Evolutionary conservation across 2,329 filamentous ascomycete species (phyloP).

Genomic region (Pseudocercospora eumusae): DNA sequence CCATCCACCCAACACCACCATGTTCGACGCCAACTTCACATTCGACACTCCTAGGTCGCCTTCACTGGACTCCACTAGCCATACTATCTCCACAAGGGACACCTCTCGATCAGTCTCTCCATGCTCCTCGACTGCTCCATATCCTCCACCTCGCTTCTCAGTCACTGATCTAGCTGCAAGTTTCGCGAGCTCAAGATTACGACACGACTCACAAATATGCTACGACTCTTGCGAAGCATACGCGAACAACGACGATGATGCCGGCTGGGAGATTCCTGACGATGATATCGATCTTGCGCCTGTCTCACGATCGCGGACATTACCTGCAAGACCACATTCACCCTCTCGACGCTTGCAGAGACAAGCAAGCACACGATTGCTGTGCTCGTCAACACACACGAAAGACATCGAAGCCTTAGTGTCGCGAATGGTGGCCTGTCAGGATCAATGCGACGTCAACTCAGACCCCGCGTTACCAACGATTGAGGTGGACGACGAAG

Average conservation of each 20-base stretch:
- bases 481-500: conserved; percentile 31
- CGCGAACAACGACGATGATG: conserved; percentile 38
- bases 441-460: conserved; percentile 45
- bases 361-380: conserved; percentile 44
- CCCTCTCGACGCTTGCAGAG: conserved; percentile 44
- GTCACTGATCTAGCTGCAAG: conserved; percentile 39
- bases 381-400: conserved; percentile 44
- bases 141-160: conserved; percentile 32
- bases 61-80: conserved; percentile 31
- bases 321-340: conserved; percentile 36
- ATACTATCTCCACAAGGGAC: conserved; percentile 26
- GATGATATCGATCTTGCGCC: conserved; percentile 20
- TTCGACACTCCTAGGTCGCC: conserved; percentile 34
- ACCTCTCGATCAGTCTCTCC: conserved; percentile 39
- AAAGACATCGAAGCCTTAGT: conserved; percentile 47
- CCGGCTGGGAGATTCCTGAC: conserved; percentile 34
- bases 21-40: conserved; percentile 39
- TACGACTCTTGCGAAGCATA: conserved; percentile 40
- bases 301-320: conserved; percentile 20
- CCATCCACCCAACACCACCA: conserved; percentile 15
- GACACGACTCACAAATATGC: conserved; percentile 35
- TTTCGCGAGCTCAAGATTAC: conserved; percentile 33
- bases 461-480: conserved; percentile 1
- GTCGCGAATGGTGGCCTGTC: conserved; percentile 44
- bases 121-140: conserved; percentile 32